These are phyloP conservation scores for Paramecium caudatum DNA, from an alignment of 73 alveolate species.

Conservation along the genomic window DNA sequence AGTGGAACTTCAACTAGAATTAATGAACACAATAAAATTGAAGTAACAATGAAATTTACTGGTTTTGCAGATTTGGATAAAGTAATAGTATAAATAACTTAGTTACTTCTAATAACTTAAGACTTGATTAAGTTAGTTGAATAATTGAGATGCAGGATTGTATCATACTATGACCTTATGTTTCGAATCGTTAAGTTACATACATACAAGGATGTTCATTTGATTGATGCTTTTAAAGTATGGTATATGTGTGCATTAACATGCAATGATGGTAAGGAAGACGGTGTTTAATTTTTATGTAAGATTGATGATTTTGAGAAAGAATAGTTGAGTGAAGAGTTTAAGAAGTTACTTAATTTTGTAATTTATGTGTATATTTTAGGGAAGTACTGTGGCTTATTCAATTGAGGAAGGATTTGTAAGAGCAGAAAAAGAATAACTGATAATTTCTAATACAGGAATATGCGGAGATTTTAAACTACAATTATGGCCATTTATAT, in stretches of 20 bases:
- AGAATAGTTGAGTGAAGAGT: neutral
- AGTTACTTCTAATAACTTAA: conserved; percentile 2
- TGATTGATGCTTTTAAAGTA: neutral
- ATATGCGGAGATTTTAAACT: conserved; percentile 35
- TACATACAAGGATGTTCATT: neutral
- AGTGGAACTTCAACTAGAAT: conserved; percentile 26
- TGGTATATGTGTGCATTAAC: neutral
- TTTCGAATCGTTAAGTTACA: neutral
- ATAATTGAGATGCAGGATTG: conserved; percentile 10
- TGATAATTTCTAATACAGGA: conserved; percentile 20
- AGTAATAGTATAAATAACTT: neutral
- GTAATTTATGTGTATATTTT: neutral
- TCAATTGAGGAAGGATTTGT: neutral
- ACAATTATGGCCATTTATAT: conserved; percentile 13
- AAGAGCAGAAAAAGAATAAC: neutral
- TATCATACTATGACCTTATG: conserved; percentile 35
- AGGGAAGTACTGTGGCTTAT: conserved; percentile 35
- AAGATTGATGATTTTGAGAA: neutral
- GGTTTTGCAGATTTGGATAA: neutral
- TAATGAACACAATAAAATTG: neutral
- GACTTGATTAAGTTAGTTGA: neutral
- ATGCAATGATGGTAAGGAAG: neutral
- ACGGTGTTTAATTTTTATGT: neutral
- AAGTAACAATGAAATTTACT: neutral
- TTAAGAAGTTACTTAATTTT: neutral